Conservation (phyloP, 805 yeast genomes). For the Schwanniomyces occidentalis region DNA sequence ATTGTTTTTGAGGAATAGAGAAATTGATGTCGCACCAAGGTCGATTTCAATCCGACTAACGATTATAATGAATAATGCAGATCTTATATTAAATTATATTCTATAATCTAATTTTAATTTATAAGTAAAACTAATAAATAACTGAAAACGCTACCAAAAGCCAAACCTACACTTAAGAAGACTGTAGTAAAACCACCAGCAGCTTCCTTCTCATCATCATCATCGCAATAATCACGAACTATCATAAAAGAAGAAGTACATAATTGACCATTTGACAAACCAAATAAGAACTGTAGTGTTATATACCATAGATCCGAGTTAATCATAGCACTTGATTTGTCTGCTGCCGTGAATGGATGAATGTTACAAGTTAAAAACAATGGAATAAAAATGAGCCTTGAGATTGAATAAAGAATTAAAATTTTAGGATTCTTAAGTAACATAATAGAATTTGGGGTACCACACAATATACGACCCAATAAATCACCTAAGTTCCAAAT, state of each 20-base stretch:
- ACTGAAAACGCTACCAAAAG: conserved; percentile 76
- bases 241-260: conserved; percentile 79
- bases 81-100: too few relatives aligned
- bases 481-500: conserved; percentile 92
- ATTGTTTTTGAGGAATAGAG: too few relatives aligned
- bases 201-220: conserved; percentile 75
- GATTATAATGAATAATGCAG: too few relatives aligned
- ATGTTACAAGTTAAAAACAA: conserved; percentile 69
- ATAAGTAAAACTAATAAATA: conserved; percentile 55
- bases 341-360: conserved; percentile 30
- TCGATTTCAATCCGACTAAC: too few relatives aligned
- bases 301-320: conserved; percentile 69
- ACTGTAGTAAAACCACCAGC: conserved; percentile 93
- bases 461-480: conserved; percentile 71
- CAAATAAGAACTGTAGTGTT: conserved; percentile 72
- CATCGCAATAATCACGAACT: conserved; percentile 59
- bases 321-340: conserved; percentile 39
- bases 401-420: conserved; percentile 54
- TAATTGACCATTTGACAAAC: conserved; percentile 85
- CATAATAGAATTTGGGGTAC: conserved; percentile 39
- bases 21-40: too few relatives aligned
- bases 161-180: conserved; percentile 73
- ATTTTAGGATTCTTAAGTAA: conserved; percentile 41
- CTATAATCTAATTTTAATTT: too few relatives aligned
- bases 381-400: conserved; percentile 65